A percentile compares a stretch with the other conserved stretches of the same genome.
These are phyloP conservation scores for Neurospora sp. DNA, from an alignment of 495 filamentous ascomycete species.

Conservation along the genomic window DNA sequence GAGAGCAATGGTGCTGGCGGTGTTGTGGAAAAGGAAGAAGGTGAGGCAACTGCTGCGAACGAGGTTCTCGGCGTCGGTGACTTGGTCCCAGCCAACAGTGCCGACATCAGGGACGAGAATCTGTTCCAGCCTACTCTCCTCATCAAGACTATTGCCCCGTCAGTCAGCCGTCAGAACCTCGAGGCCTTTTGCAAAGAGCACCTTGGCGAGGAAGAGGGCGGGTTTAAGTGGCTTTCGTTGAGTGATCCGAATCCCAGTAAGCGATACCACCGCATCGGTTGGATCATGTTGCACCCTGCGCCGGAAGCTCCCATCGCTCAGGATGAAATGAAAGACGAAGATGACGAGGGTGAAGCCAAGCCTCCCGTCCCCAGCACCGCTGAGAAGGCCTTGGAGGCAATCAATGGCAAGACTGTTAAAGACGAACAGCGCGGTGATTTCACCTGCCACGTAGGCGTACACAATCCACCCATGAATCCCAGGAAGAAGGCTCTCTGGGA, in stretches of 20 bases:
- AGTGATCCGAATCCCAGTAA: constrained; percentile 96
- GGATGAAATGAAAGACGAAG: constrained; percentile 54
- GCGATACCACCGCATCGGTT: constrained; percentile 94
- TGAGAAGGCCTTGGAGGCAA: constrained; percentile 77
- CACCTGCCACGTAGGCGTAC: constrained; percentile 91
- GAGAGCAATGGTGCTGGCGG: constrained; percentile 84
- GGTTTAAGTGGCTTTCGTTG: constrained; percentile 83
- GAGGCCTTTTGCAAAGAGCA: constrained; percentile 89
- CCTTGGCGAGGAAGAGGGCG: constrained; percentile 73
- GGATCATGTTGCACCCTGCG: constrained; percentile 86
- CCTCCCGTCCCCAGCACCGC: constrained; percentile 45
- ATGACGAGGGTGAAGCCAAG: constrained; percentile 34
- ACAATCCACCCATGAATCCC: constrained; percentile 73
- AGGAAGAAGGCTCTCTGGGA: constrained; percentile 98
- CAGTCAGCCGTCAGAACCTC: constrained; percentile 87
- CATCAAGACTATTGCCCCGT: constrained; percentile 96
- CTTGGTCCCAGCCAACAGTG: constrained; percentile 66
- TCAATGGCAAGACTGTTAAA: constrained; percentile 94
- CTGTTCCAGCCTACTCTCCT: constrained; percentile 79
- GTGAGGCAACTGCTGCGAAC: constrained; percentile 77
- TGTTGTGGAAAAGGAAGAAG: constrained; percentile 87
- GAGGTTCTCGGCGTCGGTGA: constrained; percentile 90
- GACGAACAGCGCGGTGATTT: constrained; percentile 90
- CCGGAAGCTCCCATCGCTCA: constrained; percentile 49
- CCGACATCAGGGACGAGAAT: constrained; percentile 74